Percentiles rank a stretch among this genome's conserved stretches.
phyloP scores from a whole-genome alignment of 106 monocot species.

The Acanthochlamys bracteata region DNA sequence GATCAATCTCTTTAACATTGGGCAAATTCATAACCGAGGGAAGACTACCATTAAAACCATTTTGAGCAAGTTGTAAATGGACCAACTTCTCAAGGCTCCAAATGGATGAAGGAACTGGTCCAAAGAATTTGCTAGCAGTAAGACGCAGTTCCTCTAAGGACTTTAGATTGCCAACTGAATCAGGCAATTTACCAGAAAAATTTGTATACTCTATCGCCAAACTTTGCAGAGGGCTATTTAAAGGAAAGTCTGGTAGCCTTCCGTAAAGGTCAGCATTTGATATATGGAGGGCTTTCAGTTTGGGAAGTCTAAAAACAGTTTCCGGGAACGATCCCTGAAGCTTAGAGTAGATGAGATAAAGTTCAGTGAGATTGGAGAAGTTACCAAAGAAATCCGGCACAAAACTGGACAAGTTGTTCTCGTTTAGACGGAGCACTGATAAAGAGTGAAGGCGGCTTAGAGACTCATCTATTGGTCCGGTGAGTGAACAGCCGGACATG shows the following conservation, averaged over 20 bases:
- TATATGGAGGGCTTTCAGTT: slow-evolving; percentile 34
- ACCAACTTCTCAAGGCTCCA: slow-evolving; percentile 23
- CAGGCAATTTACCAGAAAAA: slow-evolving; percentile 42
- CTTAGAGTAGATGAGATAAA: slow-evolving; percentile 24
- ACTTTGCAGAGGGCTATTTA: slow-evolving; percentile 17
- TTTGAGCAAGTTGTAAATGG: slow-evolving; percentile 46
- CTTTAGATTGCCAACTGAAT: slow-evolving; percentile 38
- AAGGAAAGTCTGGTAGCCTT: slow-evolving; percentile 19
- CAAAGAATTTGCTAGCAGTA: slow-evolving; percentile 29
- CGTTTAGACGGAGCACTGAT: slow-evolving; percentile 23
- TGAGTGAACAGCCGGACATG: slow-evolving; percentile 38
- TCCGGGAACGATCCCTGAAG: slow-evolving; percentile 38
- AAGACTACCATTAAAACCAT: slow-evolving; percentile 45
- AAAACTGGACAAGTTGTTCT: slow-evolving; percentile 28
- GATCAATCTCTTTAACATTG: neutral
- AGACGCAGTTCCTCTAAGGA: slow-evolving; percentile 35
- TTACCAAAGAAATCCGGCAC: slow-evolving; percentile 35
- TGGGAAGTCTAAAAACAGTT: slow-evolving; percentile 22
- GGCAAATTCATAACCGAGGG: slow-evolving; percentile 9
- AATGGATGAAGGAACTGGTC: slow-evolving; percentile 38
- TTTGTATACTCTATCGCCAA: slow-evolving; percentile 28
- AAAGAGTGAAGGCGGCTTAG: slow-evolving; percentile 22
- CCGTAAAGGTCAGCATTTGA: slow-evolving; percentile 53
- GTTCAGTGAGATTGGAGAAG: slow-evolving; percentile 22
- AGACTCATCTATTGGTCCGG: slow-evolving; percentile 27